A percentile compares a stretch with the other conserved stretches of the same genome.
Conservation (phyloP, 257 asterid genomes). For the Solanum virginianum region DNA sequence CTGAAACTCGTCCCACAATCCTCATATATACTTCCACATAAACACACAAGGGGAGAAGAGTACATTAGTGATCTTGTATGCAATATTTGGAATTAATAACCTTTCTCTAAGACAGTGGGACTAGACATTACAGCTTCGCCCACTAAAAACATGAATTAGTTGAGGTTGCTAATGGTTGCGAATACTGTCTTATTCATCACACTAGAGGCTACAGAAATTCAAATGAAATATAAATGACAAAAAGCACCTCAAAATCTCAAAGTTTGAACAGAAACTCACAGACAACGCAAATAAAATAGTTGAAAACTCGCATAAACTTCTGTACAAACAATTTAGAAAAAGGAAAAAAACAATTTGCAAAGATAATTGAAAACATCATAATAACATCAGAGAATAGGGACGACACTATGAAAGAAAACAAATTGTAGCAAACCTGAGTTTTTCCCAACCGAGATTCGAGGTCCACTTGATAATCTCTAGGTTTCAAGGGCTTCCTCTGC, state of each 20-base stretch:
- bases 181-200: not conserved
- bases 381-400: not conserved
- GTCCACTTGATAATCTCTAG: constrained; percentile 94
- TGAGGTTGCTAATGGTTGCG: not conserved
- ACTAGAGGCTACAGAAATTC: not conserved
- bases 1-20: not conserved
- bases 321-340: not conserved
- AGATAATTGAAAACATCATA: not conserved
- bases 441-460: constrained; percentile 97
- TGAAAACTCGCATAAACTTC: not conserved
- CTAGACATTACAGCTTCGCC: not conserved
- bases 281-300: not conserved
- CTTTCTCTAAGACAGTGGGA: not conserved
- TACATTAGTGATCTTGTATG: not conserved
- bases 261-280: not conserved
- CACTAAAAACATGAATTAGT: not conserved
- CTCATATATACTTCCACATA: not conserved
- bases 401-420: not conserved
- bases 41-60: not conserved
- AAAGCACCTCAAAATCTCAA: not conserved
- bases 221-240: not conserved
- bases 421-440: constrained; percentile 57
- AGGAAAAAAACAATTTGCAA: not conserved
- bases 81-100: not conserved
- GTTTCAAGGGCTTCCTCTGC: constrained; percentile 96